Evolutionary conservation across 805 yeast genomes (phyloP).

Genomic region (Suhomyces kilbournensis): DNA sequence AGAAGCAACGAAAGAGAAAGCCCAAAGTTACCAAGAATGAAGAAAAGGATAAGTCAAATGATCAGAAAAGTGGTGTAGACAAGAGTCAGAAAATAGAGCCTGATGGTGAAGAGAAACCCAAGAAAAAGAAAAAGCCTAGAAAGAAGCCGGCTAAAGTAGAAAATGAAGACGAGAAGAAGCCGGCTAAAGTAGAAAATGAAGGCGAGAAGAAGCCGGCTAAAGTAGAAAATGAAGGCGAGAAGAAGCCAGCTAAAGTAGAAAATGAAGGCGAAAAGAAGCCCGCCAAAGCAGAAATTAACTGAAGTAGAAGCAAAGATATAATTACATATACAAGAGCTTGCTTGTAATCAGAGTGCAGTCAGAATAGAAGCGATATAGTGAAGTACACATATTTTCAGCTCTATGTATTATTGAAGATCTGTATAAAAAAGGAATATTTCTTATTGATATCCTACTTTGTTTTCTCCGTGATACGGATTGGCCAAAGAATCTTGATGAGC

Average conservation of each 20-base stretch:
- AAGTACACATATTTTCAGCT: too few species aligned
- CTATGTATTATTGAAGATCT: too few species aligned
- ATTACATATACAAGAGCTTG: too few species aligned
- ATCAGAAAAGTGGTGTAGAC: conserved; percentile 2
- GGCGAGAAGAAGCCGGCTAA: background rate
- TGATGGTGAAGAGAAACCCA: background rate
- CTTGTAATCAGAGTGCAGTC: too few species aligned
- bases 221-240: background rate
- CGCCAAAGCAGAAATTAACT: background rate
- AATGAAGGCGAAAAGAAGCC: background rate
- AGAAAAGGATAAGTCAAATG: background rate
- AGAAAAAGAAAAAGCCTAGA: background rate
- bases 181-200: background rate
- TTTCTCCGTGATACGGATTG: conserved; percentile 39
- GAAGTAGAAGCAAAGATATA: too few species aligned
- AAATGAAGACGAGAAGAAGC: background rate
- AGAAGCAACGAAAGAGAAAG: background rate
- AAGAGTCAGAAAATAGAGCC: conserved; percentile 3
- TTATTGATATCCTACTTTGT: background rate
- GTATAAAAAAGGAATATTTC: too few species aligned
- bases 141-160: background rate
- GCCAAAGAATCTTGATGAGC: conserved; percentile 50
- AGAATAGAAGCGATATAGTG: too few species aligned
- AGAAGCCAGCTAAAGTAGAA: background rate
- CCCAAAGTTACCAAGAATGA: background rate